phyloP scores from a whole-genome alignment of 495 filamentous ascomycete genomes.

The Penicillium manginii region DNA sequence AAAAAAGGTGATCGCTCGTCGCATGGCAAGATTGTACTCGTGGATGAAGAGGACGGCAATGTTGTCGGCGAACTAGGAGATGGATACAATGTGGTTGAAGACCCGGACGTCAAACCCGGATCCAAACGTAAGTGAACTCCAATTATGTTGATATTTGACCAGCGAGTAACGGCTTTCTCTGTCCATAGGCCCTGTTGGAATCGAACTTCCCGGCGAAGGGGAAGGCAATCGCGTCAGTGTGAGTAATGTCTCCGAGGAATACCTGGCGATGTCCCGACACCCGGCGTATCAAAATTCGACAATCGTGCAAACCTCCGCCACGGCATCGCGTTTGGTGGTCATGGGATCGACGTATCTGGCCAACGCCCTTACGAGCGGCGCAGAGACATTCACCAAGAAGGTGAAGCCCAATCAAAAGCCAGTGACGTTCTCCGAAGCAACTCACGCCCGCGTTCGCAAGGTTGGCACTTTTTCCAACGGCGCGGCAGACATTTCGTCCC shows the following conservation, averaged over 20 bases:
- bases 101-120: constrained; percentile 71
- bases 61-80: constrained; percentile 90
- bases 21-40: constrained; percentile 82
- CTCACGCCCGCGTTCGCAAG: constrained; percentile 82
- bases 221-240: constrained; percentile 70
- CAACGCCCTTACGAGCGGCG: constrained; percentile 72
- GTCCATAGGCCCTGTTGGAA: constrained; percentile 80
- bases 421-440: constrained; percentile 83
- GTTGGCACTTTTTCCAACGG: constrained; percentile 77
- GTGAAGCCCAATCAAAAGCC: constrained; percentile 76
- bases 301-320: constrained; percentile 86
- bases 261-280: constrained; percentile 78
- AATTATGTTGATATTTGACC: constrained; percentile 4
- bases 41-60: constrained; percentile 94
- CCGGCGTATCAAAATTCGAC: constrained; percentile 87
- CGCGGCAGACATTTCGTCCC: constrained; percentile 78
- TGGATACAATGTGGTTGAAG: constrained; percentile 79
- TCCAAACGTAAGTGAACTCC: constrained; percentile 72
- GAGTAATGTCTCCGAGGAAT: constrained; percentile 76
- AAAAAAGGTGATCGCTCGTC: constrained; percentile 45
- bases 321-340: constrained; percentile 90
- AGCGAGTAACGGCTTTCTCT: constrained; percentile 17
- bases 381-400: constrained; percentile 79
- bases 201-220: constrained; percentile 77
- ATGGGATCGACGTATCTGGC: constrained; percentile 79